Conservation (phyloP, 306 rosid species). For the Gastrolobium villosum region DNA sequence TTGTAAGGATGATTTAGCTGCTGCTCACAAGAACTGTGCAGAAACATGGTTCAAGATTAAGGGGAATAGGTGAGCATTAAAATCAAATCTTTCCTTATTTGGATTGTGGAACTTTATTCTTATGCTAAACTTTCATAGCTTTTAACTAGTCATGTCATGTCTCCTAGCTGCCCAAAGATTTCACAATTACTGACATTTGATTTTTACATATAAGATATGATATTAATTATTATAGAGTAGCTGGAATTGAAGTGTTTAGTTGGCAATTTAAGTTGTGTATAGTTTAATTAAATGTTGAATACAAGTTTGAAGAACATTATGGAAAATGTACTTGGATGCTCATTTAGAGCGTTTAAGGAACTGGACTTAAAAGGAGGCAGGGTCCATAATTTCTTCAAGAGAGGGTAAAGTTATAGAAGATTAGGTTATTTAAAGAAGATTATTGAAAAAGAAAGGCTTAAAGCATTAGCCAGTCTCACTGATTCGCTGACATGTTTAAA, state of each 20-base stretch:
- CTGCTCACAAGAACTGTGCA: conserved; percentile 88
- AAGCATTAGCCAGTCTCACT: conserved; percentile 45
- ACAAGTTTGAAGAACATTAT: conserved; percentile 35
- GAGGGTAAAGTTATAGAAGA: conserved; percentile 50
- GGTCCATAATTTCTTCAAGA: conserved; percentile 44
- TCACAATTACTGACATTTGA: background rate
- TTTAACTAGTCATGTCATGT: conserved; percentile 19
- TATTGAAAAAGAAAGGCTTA: conserved; percentile 44
- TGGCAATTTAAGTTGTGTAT: conserved; percentile 14
- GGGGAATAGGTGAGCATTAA: conserved; percentile 76
- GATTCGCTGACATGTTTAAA: conserved; percentile 47
- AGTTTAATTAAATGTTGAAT: conserved; percentile 37
- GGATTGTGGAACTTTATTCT: conserved; percentile 9
- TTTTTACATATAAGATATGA: conserved; percentile 22
- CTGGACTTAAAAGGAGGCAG: conserved; percentile 13
- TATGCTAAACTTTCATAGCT: background rate
- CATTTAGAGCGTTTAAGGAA: conserved; percentile 32
- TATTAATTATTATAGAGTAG: background rate
- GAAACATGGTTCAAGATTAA: conserved; percentile 91
- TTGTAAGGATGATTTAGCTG: conserved; percentile 82
- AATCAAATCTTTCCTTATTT: conserved; percentile 18
- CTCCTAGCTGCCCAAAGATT: background rate
- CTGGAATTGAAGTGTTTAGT: background rate
- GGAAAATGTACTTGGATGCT: conserved; percentile 26
- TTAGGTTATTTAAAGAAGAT: conserved; percentile 38